Percentiles rank a stretch among this genome's conserved stretches.
These are phyloP conservation scores for Hypsizygus ulmarius DNA, from an alignment of 1,284 basidiomycete genomes.

Conservation along the genomic window DNA sequence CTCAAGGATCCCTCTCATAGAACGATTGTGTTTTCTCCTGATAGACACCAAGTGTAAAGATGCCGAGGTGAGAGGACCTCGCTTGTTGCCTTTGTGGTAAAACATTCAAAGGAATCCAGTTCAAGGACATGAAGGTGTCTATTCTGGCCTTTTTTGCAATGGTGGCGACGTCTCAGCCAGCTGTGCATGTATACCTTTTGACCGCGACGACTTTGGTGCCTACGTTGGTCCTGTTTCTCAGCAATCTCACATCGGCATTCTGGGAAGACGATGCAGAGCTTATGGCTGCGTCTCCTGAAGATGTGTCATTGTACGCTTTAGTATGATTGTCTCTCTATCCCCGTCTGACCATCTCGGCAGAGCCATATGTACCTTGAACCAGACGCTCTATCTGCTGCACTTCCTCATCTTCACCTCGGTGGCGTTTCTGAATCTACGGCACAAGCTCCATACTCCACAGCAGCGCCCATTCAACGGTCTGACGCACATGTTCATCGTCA, in stretches of 20 bases:
- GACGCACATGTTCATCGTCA: constrained; percentile 74
- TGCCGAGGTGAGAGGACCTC: constrained; percentile 37
- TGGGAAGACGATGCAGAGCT: constrained; percentile 65
- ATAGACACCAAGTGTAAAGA: constrained; percentile 42
- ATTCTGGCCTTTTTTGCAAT: constrained; percentile 58
- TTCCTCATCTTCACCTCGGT: constrained; percentile 52
- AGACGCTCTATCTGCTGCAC: constrained; percentile 57
- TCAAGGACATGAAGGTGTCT: constrained; percentile 36
- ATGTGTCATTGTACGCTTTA: constrained; percentile 37
- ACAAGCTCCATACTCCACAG: constrained; percentile 51
- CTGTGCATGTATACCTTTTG: constrained; percentile 47
- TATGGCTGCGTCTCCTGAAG: constrained; percentile 34
- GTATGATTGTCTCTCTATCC: neutral
- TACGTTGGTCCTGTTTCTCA: constrained; percentile 55
- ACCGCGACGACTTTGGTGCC: constrained; percentile 57
- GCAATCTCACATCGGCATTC: constrained; percentile 48
- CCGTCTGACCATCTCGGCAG: constrained; percentile 33
- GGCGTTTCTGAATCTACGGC: constrained; percentile 47
- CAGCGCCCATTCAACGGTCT: constrained; percentile 60
- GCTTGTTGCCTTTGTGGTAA: neutral
- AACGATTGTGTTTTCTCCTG: constrained; percentile 50
- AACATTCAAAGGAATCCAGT: constrained; percentile 7
- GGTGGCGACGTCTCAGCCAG: constrained; percentile 51
- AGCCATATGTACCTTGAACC: constrained; percentile 46
- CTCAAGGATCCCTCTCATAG: constrained; percentile 46